Evolutionary conservation across 768 basidiomycete genomes (phyloP), one percentile per base, ranked within the genome.

Genomic region (Tulasnella sp.): DNA sequence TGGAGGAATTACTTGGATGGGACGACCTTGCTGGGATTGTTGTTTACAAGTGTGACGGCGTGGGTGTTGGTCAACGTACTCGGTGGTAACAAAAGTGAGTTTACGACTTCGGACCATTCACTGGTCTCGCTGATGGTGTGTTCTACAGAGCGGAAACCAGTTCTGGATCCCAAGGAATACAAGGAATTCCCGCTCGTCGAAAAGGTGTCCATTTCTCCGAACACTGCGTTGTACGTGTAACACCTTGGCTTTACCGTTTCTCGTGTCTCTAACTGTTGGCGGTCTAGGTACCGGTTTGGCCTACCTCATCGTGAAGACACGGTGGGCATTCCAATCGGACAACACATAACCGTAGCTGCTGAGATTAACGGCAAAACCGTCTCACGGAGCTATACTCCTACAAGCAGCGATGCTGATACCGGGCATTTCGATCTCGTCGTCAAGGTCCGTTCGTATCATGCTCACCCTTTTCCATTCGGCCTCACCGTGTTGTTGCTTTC

Each of bases 351-450:
- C 48, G 77, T 99, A 55, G 78, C 81, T 19, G 92, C 94, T 15
- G 83, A 88, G 62, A 90, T 98, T 62, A 79, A 84, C 63, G 93
- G 90, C 65, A 98, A 98, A 74, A 77, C 83, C 39, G 74, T 99
- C 65, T 77, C 81, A 65, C 82, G 96, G 59, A 89, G 83, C 70
- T 99, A 99, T 73, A 99, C 96, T 17, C 96, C 96, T 54, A 90
- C 92, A 21, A 89, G 84, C 67, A 84, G 84, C 65, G 89, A 98
- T 67, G 88, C 94, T 57, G 85, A 97, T 73, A 78, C 76, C 49
- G 96, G 96, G 48, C 79, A 85, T 72, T 98, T 99, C 69, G 93
- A 97, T 70, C 81, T 99, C 59, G 79, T 99, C 65, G 85, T 99
- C 75, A 99, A 99, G 83, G 92, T 88, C 65, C 57, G 65, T 60